Percentiles rank a stretch among this genome's conserved stretches.
These are phyloP conservation scores for Aspergillus eucalypticola DNA, from an alignment of 2,329 filamentous ascomycete species.

Conservation along the genomic window DNA sequence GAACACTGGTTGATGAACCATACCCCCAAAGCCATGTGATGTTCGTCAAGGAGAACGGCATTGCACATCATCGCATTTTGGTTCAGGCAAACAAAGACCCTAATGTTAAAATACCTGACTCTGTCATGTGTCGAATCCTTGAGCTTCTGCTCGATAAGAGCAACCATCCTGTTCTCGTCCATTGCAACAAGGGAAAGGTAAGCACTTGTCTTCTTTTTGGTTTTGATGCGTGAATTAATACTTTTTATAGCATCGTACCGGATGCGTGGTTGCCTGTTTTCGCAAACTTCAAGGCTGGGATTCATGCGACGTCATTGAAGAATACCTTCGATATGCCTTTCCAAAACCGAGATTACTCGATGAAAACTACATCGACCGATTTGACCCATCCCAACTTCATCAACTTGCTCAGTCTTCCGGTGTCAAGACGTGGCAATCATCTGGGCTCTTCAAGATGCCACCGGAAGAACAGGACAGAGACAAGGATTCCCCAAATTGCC, in stretches of 20 bases:
- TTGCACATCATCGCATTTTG: conserved; percentile 72
- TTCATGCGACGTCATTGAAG: conserved; percentile 62
- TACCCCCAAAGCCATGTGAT: conserved; percentile 48
- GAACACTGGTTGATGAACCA: conserved; percentile 66
- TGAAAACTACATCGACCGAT: conserved; percentile 29
- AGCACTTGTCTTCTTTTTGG: conserved; percentile 16
- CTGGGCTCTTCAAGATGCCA: conserved; percentile 7
- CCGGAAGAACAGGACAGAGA: conserved; percentile 5
- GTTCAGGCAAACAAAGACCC: conserved; percentile 86
- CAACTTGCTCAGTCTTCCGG: conserved; percentile 20
- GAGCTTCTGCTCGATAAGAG: conserved; percentile 67
- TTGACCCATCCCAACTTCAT: conserved; percentile 25
- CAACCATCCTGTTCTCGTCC: conserved; percentile 80
- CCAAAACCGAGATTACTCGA: conserved; percentile 50
- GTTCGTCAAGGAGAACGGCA: conserved; percentile 68
- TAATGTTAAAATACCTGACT: conserved; percentile 62
- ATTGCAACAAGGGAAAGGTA: conserved; percentile 90
- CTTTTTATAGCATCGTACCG: conserved; percentile 70
- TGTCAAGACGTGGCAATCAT: conserved; percentile 19
- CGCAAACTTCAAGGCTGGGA: conserved; percentile 72
- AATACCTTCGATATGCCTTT: conserved; percentile 67
- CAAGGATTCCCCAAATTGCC: conserved; percentile 8
- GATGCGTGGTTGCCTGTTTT: conserved; percentile 80
- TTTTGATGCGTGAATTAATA: conserved; percentile 1
- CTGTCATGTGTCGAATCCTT: conserved; percentile 70